A percentile compares a stretch with the other conserved stretches of the same genome.
These are phyloP conservation scores for Trichophyton benhamiae DNA, from an alignment of 2,329 filamentous ascomycete species.

Conservation along the genomic window DNA sequence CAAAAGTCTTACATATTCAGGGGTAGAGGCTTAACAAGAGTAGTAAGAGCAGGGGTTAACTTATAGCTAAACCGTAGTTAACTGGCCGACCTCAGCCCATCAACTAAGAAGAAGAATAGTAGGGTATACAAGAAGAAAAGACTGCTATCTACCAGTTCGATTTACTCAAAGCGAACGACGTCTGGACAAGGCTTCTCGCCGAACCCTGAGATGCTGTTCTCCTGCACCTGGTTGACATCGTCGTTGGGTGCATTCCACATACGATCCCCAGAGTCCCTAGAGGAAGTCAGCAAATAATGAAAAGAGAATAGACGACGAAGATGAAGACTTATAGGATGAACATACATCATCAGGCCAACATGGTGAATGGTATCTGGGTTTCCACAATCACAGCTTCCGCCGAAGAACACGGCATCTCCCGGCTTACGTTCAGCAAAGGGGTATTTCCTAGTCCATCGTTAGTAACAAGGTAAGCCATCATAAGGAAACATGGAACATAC, in stretches of 20 bases:
- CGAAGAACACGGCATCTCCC: conserved; percentile 21
- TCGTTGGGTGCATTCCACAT: conserved; percentile 22
- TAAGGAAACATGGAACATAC: conserved; percentile 8
- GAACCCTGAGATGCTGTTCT: conserved; percentile 16
- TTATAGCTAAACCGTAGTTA: no score
- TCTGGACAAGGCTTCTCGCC: conserved; percentile 17
- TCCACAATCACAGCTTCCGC: conserved; percentile 6
- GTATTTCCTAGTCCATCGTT: conserved; percentile 14
- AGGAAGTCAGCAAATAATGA: neutral
- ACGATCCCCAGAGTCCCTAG: conserved; percentile 18
- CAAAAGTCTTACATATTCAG: no score
- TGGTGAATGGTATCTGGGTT: conserved; percentile 13
- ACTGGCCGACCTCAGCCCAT: no score
- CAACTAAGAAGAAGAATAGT: neutral
- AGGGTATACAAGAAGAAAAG: neutral
- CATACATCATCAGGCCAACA: conserved; percentile 18
- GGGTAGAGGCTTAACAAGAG: no score
- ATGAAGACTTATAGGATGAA: conserved; percentile 8
- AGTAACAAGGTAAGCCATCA: neutral
- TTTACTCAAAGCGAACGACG: conserved; percentile 15
- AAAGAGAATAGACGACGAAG: neutral
- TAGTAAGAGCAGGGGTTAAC: no score
- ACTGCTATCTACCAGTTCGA: neutral
- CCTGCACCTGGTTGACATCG: conserved; percentile 17
- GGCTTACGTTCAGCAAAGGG: conserved; percentile 15